phyloP scores from a whole-genome alignment of 2,329 filamentous ascomycete genomes.

The Metarhizium anisopliae region DNA sequence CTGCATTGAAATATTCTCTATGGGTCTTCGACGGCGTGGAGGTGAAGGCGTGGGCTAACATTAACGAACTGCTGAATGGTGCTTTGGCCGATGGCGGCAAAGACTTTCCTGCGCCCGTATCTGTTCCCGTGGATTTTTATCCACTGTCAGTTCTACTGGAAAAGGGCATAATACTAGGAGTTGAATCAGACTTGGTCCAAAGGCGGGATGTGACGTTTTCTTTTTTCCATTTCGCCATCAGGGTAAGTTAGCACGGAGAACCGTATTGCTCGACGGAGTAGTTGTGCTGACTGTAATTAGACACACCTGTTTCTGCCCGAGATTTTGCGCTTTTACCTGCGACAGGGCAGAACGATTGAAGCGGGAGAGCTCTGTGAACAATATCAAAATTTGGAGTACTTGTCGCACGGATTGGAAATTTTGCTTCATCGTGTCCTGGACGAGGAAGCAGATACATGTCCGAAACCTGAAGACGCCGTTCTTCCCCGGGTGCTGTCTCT shows the following conservation, averaged over 20 bases:
- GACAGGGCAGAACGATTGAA: constrained; percentile 65
- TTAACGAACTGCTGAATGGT: constrained; percentile 72
- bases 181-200: constrained; percentile 91
- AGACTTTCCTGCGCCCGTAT: constrained; percentile 66
- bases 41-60: constrained; percentile 81
- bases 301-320: constrained; percentile 91
- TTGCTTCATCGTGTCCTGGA: constrained; percentile 89
- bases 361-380: constrained; percentile 76
- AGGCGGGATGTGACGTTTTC: constrained; percentile 86
- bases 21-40: constrained; percentile 91
- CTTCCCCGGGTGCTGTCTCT: constrained; percentile 55
- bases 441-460: constrained; percentile 74
- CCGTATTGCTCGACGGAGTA: not conserved
- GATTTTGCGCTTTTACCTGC: constrained; percentile 70
- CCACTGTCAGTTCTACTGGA: constrained; percentile 79
- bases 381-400: constrained; percentile 83
- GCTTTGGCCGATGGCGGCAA: constrained; percentile 55
- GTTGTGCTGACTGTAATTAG: constrained; percentile 29
- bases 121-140: constrained; percentile 88
- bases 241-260: constrained; percentile 47
- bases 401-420: constrained; percentile 85
- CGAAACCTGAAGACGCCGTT: constrained; percentile 53
- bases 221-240: constrained; percentile 77
- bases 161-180: constrained; percentile 82
- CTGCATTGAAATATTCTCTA: constrained; percentile 69